phyloP scores from a whole-genome alignment of 768 basidiomycete species.

The Lactarius sanguifluus region DNA sequence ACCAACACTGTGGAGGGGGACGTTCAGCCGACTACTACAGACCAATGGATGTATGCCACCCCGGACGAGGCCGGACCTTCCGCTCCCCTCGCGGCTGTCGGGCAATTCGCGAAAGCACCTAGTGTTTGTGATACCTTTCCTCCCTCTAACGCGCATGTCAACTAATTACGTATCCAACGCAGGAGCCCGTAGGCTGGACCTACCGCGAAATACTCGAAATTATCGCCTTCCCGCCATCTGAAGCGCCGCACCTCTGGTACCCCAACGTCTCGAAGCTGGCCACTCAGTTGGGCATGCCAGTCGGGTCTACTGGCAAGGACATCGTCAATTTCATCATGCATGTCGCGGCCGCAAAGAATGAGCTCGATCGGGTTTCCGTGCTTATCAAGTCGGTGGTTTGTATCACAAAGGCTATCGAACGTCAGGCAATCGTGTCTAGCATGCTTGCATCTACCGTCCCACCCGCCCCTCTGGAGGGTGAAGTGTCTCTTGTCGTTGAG shows the following conservation, averaged over 20 bases:
- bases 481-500: background rate
- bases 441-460: background rate
- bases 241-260: slow-evolving; percentile 3
- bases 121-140: background rate
- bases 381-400: background rate
- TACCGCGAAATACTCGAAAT: slow-evolving; percentile 11
- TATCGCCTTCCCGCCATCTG: background rate
- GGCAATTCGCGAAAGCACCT: background rate
- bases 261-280: background rate
- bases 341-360: background rate
- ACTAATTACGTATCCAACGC: background rate
- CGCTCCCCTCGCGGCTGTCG: background rate
- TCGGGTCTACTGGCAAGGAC: background rate
- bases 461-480: background rate
- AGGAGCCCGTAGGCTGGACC: slow-evolving; percentile 16
- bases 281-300: slow-evolving; percentile 1
- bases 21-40: background rate
- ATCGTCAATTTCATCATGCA: background rate
- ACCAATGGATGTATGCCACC: background rate
- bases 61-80: background rate
- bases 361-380: background rate
- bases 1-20: background rate
- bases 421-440: background rate
- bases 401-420: slow-evolving; percentile 9
- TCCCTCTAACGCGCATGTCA: too few relatives aligned